Evolutionary conservation across 1,139 yeast genomes (phyloP).

Genomic region (Yamadazyma dendronema): DNA sequence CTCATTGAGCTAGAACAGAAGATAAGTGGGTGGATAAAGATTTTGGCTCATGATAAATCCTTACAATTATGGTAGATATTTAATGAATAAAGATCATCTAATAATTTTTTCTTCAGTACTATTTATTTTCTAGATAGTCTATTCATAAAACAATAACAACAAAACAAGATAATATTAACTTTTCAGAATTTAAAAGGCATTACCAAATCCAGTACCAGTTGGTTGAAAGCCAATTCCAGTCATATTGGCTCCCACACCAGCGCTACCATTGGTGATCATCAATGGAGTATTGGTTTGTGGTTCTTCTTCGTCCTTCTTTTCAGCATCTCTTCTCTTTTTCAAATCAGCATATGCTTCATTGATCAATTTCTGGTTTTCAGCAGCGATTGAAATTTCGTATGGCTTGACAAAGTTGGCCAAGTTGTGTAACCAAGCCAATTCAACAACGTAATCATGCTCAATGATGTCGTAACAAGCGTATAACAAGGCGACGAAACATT

Average conservation of each 20-base stretch:
- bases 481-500: slow-evolving; percentile 88
- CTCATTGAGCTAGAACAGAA: slow-evolving; percentile 2
- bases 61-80: not conserved
- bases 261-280: slow-evolving; percentile 63
- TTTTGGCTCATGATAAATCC: not conserved
- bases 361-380: slow-evolving; percentile 71
- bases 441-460: slow-evolving; percentile 80
- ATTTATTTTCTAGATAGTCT: slow-evolving; percentile 1
- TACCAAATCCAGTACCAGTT: slow-evolving; percentile 69
- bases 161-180: not conserved
- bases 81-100: not conserved
- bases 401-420: slow-evolving; percentile 83
- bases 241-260: slow-evolving; percentile 21
- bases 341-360: slow-evolving; percentile 68
- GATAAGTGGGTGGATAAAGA: slow-evolving; percentile 1
- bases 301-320: slow-evolving; percentile 49
- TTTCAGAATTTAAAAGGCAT: slow-evolving; percentile 34
- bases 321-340: slow-evolving; percentile 65
- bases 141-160: slow-evolving; percentile 2
- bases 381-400: slow-evolving; percentile 76
- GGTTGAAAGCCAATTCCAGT: slow-evolving; percentile 56
- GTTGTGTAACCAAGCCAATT: slow-evolving; percentile 86
- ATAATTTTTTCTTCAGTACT: not conserved
- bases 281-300: slow-evolving; percentile 51
- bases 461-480: slow-evolving; percentile 83